Evolutionary conservation across 805 yeast species (phyloP), one percentile per base, ranked within the genome.

Genomic region (Saccharomycopsis capsularis): DNA sequence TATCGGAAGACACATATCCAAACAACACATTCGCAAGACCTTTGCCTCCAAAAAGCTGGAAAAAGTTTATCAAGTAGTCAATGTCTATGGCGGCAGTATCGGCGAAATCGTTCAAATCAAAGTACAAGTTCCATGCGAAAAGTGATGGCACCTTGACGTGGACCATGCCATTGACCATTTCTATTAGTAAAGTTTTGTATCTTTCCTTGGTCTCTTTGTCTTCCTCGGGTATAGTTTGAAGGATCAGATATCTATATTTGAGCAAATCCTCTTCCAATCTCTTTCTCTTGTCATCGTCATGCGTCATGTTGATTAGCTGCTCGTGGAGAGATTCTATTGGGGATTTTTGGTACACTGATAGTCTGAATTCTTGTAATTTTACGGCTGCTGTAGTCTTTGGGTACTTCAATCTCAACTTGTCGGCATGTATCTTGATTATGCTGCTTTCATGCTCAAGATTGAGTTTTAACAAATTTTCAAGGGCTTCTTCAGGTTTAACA

Each of bases 121-220:
- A 75, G 58, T 78, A 78, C 9, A 81, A 59, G 35, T 73, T 70
- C 95, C 96, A 90, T 1, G 89, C 86, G 27, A 74, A 66, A 34
- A 76, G 68, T 4, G 79, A 79, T 1, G 74, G 71, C 21, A 82
- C 76, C 36, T 78, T 74, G 15, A 91, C 77, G 15, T 82, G 66
- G 3, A 89, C 78, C 81, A 90, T 77, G 32, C 84, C 95, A 13
- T 78, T 81, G 0, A 79, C 77, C 73, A 79, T 71, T 7, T 75
- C 78, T 40, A 67, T 67, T 3, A 89, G 65, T 24, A 75, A 72
- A 1, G 57, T 56, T 7, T 68, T 67, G 24, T 74, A 57, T 1
- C 48, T 51, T 15, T 62, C 60, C 48, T 81, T 80, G 2, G 57
- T 54, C 0, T 62, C 61, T 0, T 50, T 22, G 21, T 27, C 13